phyloP scores from a whole-genome alignment of 1,284 basidiomycete species.

The Boletellus sp. region DNA sequence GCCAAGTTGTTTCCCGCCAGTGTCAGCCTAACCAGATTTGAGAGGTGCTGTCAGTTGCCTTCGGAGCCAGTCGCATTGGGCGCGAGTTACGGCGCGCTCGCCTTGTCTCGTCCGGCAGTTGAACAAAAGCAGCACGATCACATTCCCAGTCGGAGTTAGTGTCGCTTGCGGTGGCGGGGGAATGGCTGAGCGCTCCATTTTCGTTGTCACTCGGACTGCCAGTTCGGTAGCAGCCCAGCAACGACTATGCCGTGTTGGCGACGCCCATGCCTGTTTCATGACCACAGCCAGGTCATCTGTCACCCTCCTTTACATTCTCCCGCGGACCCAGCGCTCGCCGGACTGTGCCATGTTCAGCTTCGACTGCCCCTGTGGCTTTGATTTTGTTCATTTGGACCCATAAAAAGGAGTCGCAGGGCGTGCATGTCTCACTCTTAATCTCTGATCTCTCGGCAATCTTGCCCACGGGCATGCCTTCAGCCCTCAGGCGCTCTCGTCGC shows the following conservation, averaged over 20 bases:
- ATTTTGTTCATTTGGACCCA: conserved; percentile 18
- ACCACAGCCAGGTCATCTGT: neutral
- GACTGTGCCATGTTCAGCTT: conserved; percentile 7
- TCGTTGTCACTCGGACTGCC: conserved; percentile 14
- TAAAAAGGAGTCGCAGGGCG: conserved; percentile 29
- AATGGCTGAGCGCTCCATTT: conserved; percentile 24
- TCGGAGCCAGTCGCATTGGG: too few species aligned
- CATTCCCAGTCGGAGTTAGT: conserved; percentile 8
- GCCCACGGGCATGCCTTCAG: conserved; percentile 34
- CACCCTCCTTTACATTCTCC: conserved; percentile 12
- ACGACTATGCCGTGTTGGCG: conserved; percentile 5
- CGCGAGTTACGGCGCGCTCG: neutral
- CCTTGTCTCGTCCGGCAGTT: neutral
- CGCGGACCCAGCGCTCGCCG: conserved; percentile 10
- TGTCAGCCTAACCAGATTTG: too few species aligned
- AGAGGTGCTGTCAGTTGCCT: too few species aligned
- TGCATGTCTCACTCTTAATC: conserved; percentile 11
- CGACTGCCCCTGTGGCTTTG: conserved; percentile 31
- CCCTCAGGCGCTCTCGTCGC: conserved; percentile 37
- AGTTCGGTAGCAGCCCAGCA: conserved; percentile 15
- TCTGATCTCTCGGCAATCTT: conserved; percentile 11
- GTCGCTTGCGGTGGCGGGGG: conserved; percentile 15
- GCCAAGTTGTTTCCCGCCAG: too few species aligned
- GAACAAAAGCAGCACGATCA: neutral
- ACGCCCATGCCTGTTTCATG: conserved; percentile 2